Evolutionary conservation across 805 yeast species (phyloP), one percentile per base, ranked within the genome.

Genomic region (Candida fluviatilis): DNA sequence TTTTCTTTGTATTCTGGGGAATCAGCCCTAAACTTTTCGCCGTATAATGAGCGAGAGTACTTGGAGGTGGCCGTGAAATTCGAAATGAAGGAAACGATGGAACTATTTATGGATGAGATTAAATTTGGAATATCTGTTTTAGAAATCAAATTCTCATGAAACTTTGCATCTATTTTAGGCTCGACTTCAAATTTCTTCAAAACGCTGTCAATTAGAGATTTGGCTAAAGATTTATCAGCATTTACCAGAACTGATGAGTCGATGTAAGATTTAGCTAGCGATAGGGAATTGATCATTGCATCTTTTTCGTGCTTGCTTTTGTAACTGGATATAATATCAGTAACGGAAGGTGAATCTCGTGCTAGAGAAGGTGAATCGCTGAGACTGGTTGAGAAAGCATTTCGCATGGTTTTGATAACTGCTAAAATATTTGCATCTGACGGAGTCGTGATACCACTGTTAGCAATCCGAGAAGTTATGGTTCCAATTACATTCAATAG

Each of bases 1-100:
- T 77, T 72, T 50, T 82, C 87, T 43, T 73, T 73, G 34, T 66
- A 64, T 42, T 72, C 76, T 7, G 57, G 49, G 2, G 59, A 48
- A 19, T 61, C 64, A 7, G 52, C 41, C 5, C 51, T 57, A 0
- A 59, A 58, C 41, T 55, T 62, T 4, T 52, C 54, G 29, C 29
- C 13, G n/a, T 7, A 26, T 12, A 12, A 10, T 6, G 29, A 7
- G n/a, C 13, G n/a, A 13, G 29, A 26, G n/a, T 7, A 26, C 0
- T 52, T 46, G 3, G 47, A 41, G 2, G 52, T 18, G 8, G 48
- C 39, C 2, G 47, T 32, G 41, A 52, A 52, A 15, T 48, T 55
- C 1, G 63, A 43, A 16, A 65, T 53, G 1, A 60, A 51, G 4
- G 54, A 39, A 5, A 50, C 46, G 4, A 57, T 51, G 8, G 55